Conservation (phyloP, 164 flowering plant genomes). For the Tetracentron sinense region DNA sequence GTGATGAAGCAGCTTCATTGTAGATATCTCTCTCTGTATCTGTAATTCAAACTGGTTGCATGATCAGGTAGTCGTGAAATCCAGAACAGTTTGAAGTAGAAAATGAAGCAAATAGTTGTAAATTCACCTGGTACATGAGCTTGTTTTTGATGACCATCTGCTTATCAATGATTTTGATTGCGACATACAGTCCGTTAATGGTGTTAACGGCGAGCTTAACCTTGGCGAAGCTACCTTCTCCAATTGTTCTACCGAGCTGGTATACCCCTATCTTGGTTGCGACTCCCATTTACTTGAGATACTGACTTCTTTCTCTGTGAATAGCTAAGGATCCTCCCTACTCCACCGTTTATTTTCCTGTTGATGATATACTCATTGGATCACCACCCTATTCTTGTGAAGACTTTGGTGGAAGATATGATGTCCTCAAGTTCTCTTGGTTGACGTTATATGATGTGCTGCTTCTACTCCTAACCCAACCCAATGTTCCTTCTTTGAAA, state of each 20-base stretch:
- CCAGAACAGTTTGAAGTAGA: too few species aligned
- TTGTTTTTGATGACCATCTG: constrained; percentile 46
- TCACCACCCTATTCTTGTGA: too few species aligned
- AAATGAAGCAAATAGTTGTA: background rate
- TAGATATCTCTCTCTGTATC: constrained; percentile 70
- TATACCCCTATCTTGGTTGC: constrained; percentile 50
- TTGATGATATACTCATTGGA: too few species aligned
- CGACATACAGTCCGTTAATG: constrained; percentile 41
- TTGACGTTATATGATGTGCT: too few species aligned
- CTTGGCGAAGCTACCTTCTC: constrained; percentile 82
- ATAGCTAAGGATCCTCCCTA: too few species aligned
- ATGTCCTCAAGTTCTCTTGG: too few species aligned
- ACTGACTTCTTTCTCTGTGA: background rate
- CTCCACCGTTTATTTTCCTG: too few species aligned
- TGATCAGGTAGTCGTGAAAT: too few species aligned
- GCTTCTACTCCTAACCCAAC: too few species aligned
- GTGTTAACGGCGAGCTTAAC: constrained; percentile 58
- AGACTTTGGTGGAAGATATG: too few species aligned
- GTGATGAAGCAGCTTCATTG: constrained; percentile 74
- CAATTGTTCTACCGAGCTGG: constrained; percentile 50
- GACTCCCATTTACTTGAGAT: constrained; percentile 38
- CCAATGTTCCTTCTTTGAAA: too few species aligned
- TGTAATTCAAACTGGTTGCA: constrained; percentile 25
- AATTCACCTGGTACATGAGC: constrained; percentile 55
- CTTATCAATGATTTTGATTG: constrained; percentile 73